Evolutionary conservation across 345 rosid species (phyloP).

Genomic region (Microthlaspi erraticum): DNA sequence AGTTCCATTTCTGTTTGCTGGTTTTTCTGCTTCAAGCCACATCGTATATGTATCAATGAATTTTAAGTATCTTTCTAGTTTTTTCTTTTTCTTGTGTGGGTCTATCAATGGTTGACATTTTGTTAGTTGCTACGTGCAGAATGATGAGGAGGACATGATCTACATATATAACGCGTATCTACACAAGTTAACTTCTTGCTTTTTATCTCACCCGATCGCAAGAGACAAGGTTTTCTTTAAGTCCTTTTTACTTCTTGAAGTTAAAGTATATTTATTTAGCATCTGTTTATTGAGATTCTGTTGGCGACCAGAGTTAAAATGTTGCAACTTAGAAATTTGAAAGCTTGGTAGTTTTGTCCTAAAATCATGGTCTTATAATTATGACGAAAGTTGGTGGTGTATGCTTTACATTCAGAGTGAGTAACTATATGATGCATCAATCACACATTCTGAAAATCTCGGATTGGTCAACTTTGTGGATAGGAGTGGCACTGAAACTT

Average conservation of each 20-base stretch:
- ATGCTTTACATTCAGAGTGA: slow-evolving; percentile 14
- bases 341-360: slow-evolving; percentile 15
- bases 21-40: slow-evolving; percentile 4
- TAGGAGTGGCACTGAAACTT: too few relatives aligned
- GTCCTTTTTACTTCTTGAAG: not conserved
- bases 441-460: not conserved
- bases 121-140: slow-evolving; percentile 55
- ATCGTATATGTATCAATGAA: not conserved
- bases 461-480: slow-evolving; percentile 4
- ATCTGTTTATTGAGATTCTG: not conserved
- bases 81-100: slow-evolving; percentile 4
- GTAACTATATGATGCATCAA: slow-evolving; percentile 19
- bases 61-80: not conserved
- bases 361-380: slow-evolving; percentile 5
- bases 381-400: slow-evolving; percentile 7
- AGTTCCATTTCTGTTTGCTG: slow-evolving; percentile 12
- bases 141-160: slow-evolving; percentile 91
- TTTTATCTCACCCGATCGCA: slow-evolving; percentile 85
- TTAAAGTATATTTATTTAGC: not conserved
- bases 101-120: slow-evolving; percentile 26
- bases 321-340: not conserved
- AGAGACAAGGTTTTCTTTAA: slow-evolving; percentile 84
- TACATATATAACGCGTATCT: slow-evolving; percentile 92
- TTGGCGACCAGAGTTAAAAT: slow-evolving; percentile 9
- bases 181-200: slow-evolving; percentile 88